A percentile compares a stretch with the other conserved stretches of the same genome.
These are phyloP conservation scores for Trichophyton schoenleinii DNA, from an alignment of 2,329 filamentous ascomycete genomes.

Conservation along the genomic window DNA sequence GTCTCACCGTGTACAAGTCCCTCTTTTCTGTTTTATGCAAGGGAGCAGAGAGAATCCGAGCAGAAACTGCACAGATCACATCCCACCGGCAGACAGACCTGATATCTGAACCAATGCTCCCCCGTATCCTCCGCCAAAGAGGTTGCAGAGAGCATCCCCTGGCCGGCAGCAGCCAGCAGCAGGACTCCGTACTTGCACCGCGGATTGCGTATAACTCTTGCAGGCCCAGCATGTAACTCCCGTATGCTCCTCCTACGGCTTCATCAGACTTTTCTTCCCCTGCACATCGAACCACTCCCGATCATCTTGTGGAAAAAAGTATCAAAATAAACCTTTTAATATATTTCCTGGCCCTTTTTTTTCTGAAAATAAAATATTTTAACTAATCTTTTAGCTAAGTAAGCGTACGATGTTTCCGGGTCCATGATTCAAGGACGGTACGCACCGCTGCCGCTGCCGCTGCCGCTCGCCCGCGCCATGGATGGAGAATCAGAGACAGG, in stretches of 20 bases:
- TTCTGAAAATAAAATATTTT: not conserved
- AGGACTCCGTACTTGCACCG: not conserved
- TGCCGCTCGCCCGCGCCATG: not conserved
- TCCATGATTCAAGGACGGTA: not conserved
- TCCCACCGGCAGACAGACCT: not conserved
- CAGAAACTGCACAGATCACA: not conserved
- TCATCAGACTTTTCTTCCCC: not conserved
- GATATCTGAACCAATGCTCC: not conserved
- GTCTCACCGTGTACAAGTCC: not conserved
- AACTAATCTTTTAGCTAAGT: not conserved
- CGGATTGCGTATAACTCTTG: not conserved
- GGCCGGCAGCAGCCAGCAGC: no score
- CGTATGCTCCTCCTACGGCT: no score
- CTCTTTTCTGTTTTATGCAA: not conserved
- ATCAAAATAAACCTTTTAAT: not conserved
- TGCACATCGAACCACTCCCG: not conserved
- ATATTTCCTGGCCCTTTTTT: not conserved
- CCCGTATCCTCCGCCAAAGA: not conserved
- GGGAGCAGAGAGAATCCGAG: not conserved
- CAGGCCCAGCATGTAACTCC: no score
- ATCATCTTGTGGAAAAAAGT: not conserved
- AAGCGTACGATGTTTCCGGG: not conserved
- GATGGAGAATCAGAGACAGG: not conserved
- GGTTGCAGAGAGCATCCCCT: not conserved
- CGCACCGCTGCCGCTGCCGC: not conserved